Evolutionary conservation across 1,284 basidiomycete species (phyloP).

Genomic region (Tilletia indica): DNA sequence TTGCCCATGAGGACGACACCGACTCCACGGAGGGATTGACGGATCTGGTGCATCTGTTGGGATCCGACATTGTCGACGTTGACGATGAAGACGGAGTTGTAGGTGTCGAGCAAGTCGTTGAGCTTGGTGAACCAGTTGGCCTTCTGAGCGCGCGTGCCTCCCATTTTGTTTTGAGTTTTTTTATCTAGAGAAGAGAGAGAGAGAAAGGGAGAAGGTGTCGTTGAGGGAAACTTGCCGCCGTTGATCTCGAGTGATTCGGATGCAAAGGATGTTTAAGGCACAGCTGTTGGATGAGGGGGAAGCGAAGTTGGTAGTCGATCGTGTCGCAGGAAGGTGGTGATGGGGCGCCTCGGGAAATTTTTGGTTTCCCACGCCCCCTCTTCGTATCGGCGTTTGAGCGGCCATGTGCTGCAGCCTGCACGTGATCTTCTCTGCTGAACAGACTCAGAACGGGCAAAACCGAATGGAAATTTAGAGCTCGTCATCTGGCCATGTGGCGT

Average conservation of each 20-base stretch:
- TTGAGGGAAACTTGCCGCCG: not conserved
- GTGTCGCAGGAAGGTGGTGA: too few relatives aligned
- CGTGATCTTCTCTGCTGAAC: too few relatives aligned
- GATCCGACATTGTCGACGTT: constrained; percentile 99
- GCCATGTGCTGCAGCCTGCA: too few relatives aligned
- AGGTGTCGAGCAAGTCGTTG: constrained; percentile 85
- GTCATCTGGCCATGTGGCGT: too few relatives aligned
- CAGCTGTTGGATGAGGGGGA: too few relatives aligned
- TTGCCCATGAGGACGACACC: constrained; percentile 99
- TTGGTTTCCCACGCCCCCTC: too few relatives aligned
- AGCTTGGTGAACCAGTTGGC: constrained; percentile 91
- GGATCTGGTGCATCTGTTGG: constrained; percentile 98
- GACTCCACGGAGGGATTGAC: constrained; percentile 88
- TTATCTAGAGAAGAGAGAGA: not conserved
- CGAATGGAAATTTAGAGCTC: too few relatives aligned
- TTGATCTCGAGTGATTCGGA: constrained; percentile 4
- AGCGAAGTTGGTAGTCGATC: too few relatives aligned
- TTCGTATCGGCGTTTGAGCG: too few relatives aligned
- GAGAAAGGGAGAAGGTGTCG: not conserved
- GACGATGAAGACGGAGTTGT: constrained; percentile 94
- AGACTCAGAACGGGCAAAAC: too few relatives aligned
- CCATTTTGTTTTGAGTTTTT: constrained; percentile 65
- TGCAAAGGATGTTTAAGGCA: constrained; percentile 16
- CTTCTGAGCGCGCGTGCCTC: constrained; percentile 85
- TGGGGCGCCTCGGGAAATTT: too few relatives aligned